phyloP scores from a whole-genome alignment of 2,329 filamentous ascomycete genomes.

The Thielaviopsis populi region DNA sequence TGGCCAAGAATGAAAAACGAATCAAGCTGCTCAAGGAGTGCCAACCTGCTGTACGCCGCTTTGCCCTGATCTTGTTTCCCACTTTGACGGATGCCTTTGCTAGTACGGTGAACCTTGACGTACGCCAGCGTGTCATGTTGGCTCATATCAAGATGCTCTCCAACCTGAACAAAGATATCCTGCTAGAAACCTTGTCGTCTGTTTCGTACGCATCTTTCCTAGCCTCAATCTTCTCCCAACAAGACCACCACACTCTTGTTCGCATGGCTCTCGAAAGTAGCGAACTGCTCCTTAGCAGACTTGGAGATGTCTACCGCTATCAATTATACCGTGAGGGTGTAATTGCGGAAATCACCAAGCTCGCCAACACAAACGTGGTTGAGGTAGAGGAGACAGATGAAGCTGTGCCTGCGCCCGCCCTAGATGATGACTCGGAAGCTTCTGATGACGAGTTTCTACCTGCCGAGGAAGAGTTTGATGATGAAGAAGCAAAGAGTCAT shows the following conservation, averaged over 20 bases:
- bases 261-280: slow-evolving; percentile 78
- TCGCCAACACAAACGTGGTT: slow-evolving; percentile 36
- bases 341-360: slow-evolving; percentile 73
- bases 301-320: slow-evolving; percentile 81
- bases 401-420: slow-evolving; percentile 17
- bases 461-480: slow-evolving; percentile 19
- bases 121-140: slow-evolving; percentile 84
- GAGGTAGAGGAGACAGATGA: slow-evolving; percentile 21
- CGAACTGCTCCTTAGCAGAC: slow-evolving; percentile 67
- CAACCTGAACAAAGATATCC: slow-evolving; percentile 71
- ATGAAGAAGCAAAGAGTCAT: slow-evolving; percentile 16
- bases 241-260: slow-evolving; percentile 79
- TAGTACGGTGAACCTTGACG: slow-evolving; percentile 87
- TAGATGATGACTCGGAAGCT: slow-evolving; percentile 18
- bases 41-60: slow-evolving; percentile 74
- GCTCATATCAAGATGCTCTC: slow-evolving; percentile 98
- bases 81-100: slow-evolving; percentile 95
- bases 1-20: slow-evolving; percentile 53
- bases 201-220: slow-evolving; percentile 94
- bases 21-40: slow-evolving; percentile 70
- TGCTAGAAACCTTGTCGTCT: slow-evolving; percentile 69
- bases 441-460: slow-evolving; percentile 23
- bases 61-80: slow-evolving; percentile 82
- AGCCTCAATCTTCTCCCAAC: slow-evolving; percentile 85
- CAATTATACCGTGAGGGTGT: slow-evolving; percentile 97